Base-by-base conservation (phyloP, 306 rosid species). In the Pterocarpus macrocarpus region DNA sequence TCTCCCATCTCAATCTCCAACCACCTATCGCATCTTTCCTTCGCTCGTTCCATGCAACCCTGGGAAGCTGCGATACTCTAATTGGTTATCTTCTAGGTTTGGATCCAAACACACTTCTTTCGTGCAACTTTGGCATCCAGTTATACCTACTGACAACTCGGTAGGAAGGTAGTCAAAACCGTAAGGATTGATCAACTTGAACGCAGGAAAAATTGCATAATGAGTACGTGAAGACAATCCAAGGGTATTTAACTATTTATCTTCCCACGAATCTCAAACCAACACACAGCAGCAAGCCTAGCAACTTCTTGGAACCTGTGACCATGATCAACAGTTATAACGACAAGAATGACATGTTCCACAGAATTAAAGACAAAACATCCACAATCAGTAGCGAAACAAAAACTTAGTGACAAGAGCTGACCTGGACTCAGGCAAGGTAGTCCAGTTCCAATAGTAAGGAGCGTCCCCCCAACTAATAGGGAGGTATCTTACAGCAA, bases 1-100 rank as follows among this genome's bases (percentile, higher is more conserved):
- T 85, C 89, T 6, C 95, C 93, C 63, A 92, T 41, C 76, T 86
- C 90, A 44, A 89, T 73, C 86, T 92, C 94, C 65, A 79, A 44
- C 95, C 92, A 90, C 55, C 90, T 85, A 39, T 92, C 95, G 0
- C 28, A 69, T 58, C 94, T 86, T 64, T 49, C 70, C 33, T 28
- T 55, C 0, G 97, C 89, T 14, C 61, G 62, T n/a, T 79, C 50
- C 10, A n/a, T n/a, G n/a, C n/a, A 28, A 52, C 47, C 34, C 52
- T 5, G 0, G 15, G 2, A 41, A 47, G 2, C 10, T 13, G 11
- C 5, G 8, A 33, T 39, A 13, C 5, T 22, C 28, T 22, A 43
- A 5, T 1, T 4, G 4, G 0, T 4, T 0, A 1, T 9, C 72
- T 28, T 55, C 34, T 3, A 65, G 3, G n/a, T 45, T 5, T 30